Evolutionary conservation across 2,329 filamentous ascomycete genomes (phyloP).

Genomic region (Purpureocillium lavendulum): DNA sequence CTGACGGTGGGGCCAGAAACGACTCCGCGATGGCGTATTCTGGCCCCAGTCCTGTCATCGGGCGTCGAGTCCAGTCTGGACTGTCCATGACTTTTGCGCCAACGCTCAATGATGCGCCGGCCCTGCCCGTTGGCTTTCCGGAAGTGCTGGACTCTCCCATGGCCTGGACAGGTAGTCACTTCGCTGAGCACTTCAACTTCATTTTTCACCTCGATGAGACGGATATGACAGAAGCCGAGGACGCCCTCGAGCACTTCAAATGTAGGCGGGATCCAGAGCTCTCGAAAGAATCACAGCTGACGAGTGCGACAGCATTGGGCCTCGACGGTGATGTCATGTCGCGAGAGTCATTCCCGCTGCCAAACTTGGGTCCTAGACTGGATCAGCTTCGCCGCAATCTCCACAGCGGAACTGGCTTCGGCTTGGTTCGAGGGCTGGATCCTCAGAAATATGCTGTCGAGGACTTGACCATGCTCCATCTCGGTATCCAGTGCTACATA

Average conservation of each 20-base stretch:
- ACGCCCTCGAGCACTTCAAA: slow-evolving; percentile 45
- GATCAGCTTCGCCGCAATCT: slow-evolving; percentile 44
- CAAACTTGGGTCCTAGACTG: slow-evolving; percentile 46
- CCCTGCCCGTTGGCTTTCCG: slow-evolving; percentile 47
- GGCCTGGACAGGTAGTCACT: slow-evolving; percentile 45
- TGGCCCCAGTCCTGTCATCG: no score
- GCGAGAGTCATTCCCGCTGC: slow-evolving; percentile 51
- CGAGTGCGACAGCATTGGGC: slow-evolving; percentile 35
- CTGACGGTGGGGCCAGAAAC: no score
- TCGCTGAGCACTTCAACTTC: slow-evolving; percentile 33
- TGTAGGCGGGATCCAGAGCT: slow-evolving; percentile 24
- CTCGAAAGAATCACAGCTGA: neutral
- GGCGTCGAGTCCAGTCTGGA: no score
- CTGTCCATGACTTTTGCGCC: no score
- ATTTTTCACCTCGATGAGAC: slow-evolving; percentile 32
- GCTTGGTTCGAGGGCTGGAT: slow-evolving; percentile 56
- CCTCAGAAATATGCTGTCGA: slow-evolving; percentile 48
- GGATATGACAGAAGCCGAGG: slow-evolving; percentile 39
- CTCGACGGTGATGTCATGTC: slow-evolving; percentile 47
- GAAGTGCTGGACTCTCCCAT: slow-evolving; percentile 28
- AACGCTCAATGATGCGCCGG: no score
- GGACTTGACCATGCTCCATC: slow-evolving; percentile 54
- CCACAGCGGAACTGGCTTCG: slow-evolving; percentile 54
- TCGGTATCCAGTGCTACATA: slow-evolving; percentile 57
- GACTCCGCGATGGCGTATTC: no score